Evolutionary conservation across 148 eudicot species (phyloP), one percentile per base, ranked within the genome.

Genomic region (Arbutus unedo): DNA sequence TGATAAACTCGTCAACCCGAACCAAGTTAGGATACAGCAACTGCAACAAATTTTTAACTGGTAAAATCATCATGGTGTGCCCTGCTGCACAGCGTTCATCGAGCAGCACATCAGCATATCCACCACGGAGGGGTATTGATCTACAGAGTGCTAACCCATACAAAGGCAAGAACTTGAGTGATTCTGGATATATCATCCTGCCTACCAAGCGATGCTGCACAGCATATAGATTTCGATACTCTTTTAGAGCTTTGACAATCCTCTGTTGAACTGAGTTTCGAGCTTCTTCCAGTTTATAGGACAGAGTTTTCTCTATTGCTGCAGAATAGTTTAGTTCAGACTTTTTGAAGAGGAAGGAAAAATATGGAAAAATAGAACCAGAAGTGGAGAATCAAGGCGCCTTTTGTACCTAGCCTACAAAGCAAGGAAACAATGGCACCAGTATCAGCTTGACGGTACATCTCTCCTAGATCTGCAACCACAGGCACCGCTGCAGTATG

Each of bases 401-500:
- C 83, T 41, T 74, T 10, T 9, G 25, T 94, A 94, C 99, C 99
- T 85, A 96, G 91, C 87, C 98, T 91, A 81, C 91, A 85, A 79
- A 96, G 85, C 86, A 96, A 84, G 57, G 99, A 93, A 84, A 93
- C 88, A 81, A 94, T 78, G 59, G 99, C 98, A 79, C 99, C 98
- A 82, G 93, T 90, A 85, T 96, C 98, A 64, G 99, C 98, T 76
- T 81, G 93, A 74, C 93, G 95, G 76, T 96, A 94, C 99, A 96
- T 96, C 82, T 96, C 99, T 85, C 94, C 94, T 4, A 96, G 87
- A 81, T 96, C 97, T 77, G 93, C 54, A 85, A 93, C 99, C 85
- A 96, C 97, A 57, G 99, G 98, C 75, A 93, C 97, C 47, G 96
- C 97, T 19, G 98, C 94, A 41, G 99, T 96, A 87, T 94, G 99